Percentiles rank a stretch among this genome's conserved stretches.
Evolutionary conservation across 129 eudicot species (phyloP).

Genomic region (Logfia minima): DNA sequence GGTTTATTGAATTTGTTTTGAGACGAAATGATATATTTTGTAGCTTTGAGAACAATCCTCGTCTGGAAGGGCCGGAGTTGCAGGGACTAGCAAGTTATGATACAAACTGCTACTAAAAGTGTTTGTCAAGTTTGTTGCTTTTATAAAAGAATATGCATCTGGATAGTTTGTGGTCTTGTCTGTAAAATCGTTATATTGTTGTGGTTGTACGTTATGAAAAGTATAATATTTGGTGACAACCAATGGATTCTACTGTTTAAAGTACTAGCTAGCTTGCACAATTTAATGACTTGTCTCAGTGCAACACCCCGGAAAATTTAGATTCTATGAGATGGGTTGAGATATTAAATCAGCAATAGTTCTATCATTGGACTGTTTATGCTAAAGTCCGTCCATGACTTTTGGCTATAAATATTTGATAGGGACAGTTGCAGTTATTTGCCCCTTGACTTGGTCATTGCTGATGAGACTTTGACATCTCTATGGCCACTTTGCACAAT

Average conservation of each 20-base stretch:
- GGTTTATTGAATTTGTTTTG: not conserved
- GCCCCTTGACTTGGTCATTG: not conserved
- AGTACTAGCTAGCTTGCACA: slow-evolving; percentile 3
- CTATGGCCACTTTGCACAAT: not conserved
- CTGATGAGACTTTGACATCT: not conserved
- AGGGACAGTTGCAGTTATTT: not conserved
- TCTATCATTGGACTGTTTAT: no score
- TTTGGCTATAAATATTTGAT: no score
- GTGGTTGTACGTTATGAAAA: slow-evolving; percentile 21
- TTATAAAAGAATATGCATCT: slow-evolving; percentile 27
- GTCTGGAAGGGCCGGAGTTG: slow-evolving; percentile 96
- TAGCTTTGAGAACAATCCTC: slow-evolving; percentile 95
- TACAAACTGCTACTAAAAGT: slow-evolving; percentile 68
- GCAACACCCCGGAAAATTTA: not conserved
- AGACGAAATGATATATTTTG: slow-evolving; percentile 23
- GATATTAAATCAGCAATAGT: not conserved
- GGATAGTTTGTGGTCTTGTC: slow-evolving; percentile 32
- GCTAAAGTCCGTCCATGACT: no score
- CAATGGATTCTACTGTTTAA: slow-evolving; percentile 13
- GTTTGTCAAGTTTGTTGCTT: slow-evolving; percentile 28
- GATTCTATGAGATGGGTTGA: not conserved
- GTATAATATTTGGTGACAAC: slow-evolving; percentile 24
- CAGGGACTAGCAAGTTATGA: slow-evolving; percentile 85
- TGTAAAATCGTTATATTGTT: slow-evolving; percentile 33
- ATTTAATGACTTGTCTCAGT: not conserved